These are phyloP conservation scores for Chaetothyriales sp. DNA, from an alignment of 2,329 filamentous ascomycete species.

Conservation along the genomic window DNA sequence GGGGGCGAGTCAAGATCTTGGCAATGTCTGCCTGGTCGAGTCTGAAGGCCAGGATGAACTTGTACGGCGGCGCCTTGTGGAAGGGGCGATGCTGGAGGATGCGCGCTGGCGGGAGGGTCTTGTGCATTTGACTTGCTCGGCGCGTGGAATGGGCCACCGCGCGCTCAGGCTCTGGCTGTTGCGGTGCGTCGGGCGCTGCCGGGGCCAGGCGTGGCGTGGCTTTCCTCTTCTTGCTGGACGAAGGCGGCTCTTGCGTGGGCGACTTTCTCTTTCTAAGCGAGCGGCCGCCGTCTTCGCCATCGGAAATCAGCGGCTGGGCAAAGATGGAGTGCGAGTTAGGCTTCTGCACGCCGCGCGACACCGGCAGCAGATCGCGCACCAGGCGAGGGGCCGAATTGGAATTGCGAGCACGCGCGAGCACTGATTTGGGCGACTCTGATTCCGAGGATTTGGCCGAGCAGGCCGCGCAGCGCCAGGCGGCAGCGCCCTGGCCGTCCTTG, in stretches of 20 bases:
- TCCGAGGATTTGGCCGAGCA: slow-evolving; percentile 37
- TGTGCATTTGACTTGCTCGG: slow-evolving; percentile 26
- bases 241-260: slow-evolving; percentile 45
- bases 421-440: slow-evolving; percentile 27
- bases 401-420: slow-evolving; percentile 36
- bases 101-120: slow-evolving; percentile 10
- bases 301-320: slow-evolving; percentile 17
- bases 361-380: slow-evolving; percentile 58
- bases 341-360: slow-evolving; percentile 49
- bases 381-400: slow-evolving; percentile 53
- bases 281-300: slow-evolving; percentile 51
- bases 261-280: slow-evolving; percentile 74
- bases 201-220: slow-evolving; percentile 11
- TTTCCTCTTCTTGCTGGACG: slow-evolving; percentile 14
- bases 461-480: slow-evolving; percentile 17
- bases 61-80: slow-evolving; percentile 25
- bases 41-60: slow-evolving; percentile 46
- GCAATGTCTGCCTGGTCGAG: slow-evolving; percentile 46
- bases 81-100: slow-evolving; percentile 18
- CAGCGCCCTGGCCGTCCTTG: slow-evolving; percentile 25
- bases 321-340: slow-evolving; percentile 66
- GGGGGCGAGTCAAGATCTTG: slow-evolving; percentile 45
- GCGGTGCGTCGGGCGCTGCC: slow-evolving; percentile 1
- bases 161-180: slow-evolving; percentile 4
- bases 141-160: slow-evolving; percentile 23